Percentiles rank a stretch among this genome's conserved stretches.
phyloP scores from a whole-genome alignment of 2,329 filamentous ascomycete genomes.

The Scedosporium dehoogii region DNA sequence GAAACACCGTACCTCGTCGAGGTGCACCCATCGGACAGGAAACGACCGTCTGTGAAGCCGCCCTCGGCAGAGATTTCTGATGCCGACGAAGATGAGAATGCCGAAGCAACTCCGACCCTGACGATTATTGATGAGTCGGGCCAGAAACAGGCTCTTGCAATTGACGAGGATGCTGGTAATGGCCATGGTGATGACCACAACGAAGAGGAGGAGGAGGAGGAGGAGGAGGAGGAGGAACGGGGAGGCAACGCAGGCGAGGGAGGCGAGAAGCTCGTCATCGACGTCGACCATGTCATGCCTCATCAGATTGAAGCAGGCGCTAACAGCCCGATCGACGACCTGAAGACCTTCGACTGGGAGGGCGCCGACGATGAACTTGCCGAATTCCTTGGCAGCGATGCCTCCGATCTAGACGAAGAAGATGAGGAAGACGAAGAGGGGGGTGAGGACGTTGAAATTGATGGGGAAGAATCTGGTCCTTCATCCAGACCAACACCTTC shows the following conservation, averaged over 20 bases:
- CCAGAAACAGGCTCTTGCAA: slow-evolving; percentile 26
- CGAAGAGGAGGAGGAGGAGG: slow-evolving; percentile 25
- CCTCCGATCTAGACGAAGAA: slow-evolving; percentile 35
- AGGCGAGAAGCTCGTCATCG: slow-evolving; percentile 22
- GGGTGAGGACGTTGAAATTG: slow-evolving; percentile 13
- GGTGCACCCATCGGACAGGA: slow-evolving; percentile 59
- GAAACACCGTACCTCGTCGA: slow-evolving; percentile 70
- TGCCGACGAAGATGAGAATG: slow-evolving; percentile 18
- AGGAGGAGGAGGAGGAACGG: slow-evolving; percentile 29
- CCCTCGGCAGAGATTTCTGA: slow-evolving; percentile 19
- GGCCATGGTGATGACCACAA: slow-evolving; percentile 22
- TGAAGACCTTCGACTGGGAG: slow-evolving; percentile 51
- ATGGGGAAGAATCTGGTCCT: slow-evolving; percentile 11
- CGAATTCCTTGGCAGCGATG: slow-evolving; percentile 57
- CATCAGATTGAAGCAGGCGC: slow-evolving; percentile 35
- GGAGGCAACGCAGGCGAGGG: slow-evolving; percentile 33
- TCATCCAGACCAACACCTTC: neutral
- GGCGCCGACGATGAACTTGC: slow-evolving; percentile 62
- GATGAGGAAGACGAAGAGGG: slow-evolving; percentile 16
- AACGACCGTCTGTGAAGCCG: slow-evolving; percentile 17
- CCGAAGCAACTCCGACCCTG: slow-evolving; percentile 31
- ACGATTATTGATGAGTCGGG: slow-evolving; percentile 32
- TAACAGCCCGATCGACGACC: slow-evolving; percentile 41
- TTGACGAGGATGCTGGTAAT: slow-evolving; percentile 23
- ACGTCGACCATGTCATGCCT: slow-evolving; percentile 26